phyloP scores from a whole-genome alignment of 129 eudicot genomes.

The Lactuca sativa region DNA sequence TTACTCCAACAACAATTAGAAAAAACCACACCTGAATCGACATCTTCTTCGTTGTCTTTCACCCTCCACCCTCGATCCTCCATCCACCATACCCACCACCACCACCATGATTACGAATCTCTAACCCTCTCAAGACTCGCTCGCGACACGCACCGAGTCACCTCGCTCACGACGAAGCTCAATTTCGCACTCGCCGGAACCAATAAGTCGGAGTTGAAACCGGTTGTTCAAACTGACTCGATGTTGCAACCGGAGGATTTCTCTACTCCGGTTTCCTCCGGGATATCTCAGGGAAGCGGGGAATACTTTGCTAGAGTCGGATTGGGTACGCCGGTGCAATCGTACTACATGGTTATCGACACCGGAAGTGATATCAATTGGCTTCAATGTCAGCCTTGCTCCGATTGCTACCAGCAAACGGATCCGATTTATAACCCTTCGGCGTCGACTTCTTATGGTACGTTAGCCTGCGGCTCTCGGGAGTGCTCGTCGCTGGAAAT shows the following conservation, averaged over 20 bases:
- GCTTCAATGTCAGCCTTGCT: slow-evolving; percentile 78
- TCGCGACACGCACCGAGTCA: slow-evolving; percentile 55
- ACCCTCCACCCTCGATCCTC: slow-evolving; percentile 57
- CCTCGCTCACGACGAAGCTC: slow-evolving; percentile 23
- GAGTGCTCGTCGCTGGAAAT: slow-evolving; percentile 44
- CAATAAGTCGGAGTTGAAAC: slow-evolving; percentile 30
- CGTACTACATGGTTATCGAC: slow-evolving; percentile 54
- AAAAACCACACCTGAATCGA: neutral
- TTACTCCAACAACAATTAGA: neutral
- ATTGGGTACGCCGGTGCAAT: slow-evolving; percentile 56
- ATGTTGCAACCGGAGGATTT: slow-evolving; percentile 30
- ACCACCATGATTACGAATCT: slow-evolving; percentile 43
- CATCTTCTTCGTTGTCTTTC: slow-evolving; percentile 31
- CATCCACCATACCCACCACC: slow-evolving; percentile 13
- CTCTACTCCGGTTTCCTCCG: slow-evolving; percentile 52
- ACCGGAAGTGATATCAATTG: slow-evolving; percentile 86
- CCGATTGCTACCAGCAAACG: slow-evolving; percentile 67
- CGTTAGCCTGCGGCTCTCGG: slow-evolving; percentile 40
- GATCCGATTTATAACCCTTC: slow-evolving; percentile 61
- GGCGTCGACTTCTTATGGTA: slow-evolving; percentile 35
- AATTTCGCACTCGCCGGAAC: slow-evolving; percentile 20
- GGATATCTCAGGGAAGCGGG: slow-evolving; percentile 65
- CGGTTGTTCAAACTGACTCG: slow-evolving; percentile 10
- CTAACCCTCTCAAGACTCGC: slow-evolving; percentile 54
- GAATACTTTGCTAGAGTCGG: slow-evolving; percentile 82